phyloP scores from a whole-genome alignment of 1,284 basidiomycete species.

The Rhodotorula glutinis region DNA sequence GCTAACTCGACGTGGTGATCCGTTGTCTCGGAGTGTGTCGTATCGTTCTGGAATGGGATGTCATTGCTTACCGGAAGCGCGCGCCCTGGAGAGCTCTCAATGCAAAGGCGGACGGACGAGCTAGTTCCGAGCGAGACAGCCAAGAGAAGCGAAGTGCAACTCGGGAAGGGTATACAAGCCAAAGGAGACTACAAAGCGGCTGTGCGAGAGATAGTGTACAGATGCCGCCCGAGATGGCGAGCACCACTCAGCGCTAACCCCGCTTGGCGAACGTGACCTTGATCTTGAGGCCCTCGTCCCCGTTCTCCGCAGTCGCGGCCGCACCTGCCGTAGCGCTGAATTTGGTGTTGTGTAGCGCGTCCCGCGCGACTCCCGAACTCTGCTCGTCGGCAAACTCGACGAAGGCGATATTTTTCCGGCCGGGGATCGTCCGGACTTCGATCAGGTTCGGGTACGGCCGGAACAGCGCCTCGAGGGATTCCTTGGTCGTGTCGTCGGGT shows the following conservation, averaged over 20 bases:
- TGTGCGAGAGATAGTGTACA: too few relatives aligned
- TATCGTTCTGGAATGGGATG: too few relatives aligned
- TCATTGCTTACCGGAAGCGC: too few relatives aligned
- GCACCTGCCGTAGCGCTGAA: constrained; percentile 47
- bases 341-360: constrained; percentile 93
- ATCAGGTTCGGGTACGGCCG: constrained; percentile 87
- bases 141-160: too few relatives aligned
- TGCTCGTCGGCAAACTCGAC: constrained; percentile 90
- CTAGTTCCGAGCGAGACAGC: too few relatives aligned
- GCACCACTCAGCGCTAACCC: constrained; percentile 3
- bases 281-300: constrained; percentile 74
- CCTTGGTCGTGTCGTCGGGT: constrained; percentile 79
- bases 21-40: too few relatives aligned
- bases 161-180: too few relatives aligned
- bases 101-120: too few relatives aligned
- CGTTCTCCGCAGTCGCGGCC: constrained; percentile 63
- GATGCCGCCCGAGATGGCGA: too few relatives aligned
- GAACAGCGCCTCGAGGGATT: constrained; percentile 81
- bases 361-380: constrained; percentile 83
- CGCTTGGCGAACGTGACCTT: constrained; percentile 60
- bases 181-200: too few relatives aligned
- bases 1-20: too few relatives aligned
- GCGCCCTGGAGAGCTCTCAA: too few relatives aligned
- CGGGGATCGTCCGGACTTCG: constrained; percentile 94
- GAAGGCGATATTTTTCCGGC: constrained; percentile 93